Evolutionary conservation across 1,139 yeast species (phyloP).

Genomic region (Saccharomyces hybrid): DNA sequence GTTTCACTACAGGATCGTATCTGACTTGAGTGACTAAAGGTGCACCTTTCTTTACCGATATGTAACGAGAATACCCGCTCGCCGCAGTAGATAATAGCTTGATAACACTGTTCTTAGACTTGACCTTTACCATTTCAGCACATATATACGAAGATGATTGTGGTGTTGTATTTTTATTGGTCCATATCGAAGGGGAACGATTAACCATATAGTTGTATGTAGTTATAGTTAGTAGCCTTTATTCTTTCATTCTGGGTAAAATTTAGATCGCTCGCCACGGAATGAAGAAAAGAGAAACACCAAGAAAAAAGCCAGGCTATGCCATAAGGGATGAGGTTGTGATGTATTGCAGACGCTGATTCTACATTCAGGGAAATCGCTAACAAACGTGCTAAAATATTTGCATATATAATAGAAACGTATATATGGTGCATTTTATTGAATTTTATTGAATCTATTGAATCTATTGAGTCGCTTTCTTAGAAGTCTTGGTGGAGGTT

Average conservation of each 20-base stretch:
- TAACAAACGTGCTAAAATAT: background rate
- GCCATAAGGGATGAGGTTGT: too few relatives aligned
- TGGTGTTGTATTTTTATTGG: background rate
- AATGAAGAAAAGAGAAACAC: background rate
- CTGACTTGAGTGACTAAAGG: slow-evolving; percentile 74
- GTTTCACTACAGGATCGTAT: slow-evolving; percentile 76
- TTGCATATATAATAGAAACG: background rate
- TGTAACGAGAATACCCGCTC: slow-evolving; percentile 79
- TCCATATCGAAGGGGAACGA: background rate
- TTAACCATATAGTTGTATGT: background rate
- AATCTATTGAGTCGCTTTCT: background rate
- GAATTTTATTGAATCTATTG: background rate
- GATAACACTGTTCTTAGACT: slow-evolving; percentile 50
- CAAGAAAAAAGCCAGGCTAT: background rate
- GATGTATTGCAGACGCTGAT: background rate
- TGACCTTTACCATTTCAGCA: slow-evolving; percentile 34
- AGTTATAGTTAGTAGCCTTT: too few relatives aligned
- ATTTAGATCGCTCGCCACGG: background rate
- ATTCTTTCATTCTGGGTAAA: background rate
- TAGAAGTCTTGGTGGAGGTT: background rate
- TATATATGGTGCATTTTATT: background rate
- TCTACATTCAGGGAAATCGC: too few relatives aligned
- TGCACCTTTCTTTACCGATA: slow-evolving; percentile 74
- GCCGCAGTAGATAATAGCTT: slow-evolving; percentile 74
- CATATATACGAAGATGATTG: background rate